Evolutionary conservation across 495 filamentous ascomycete species (phyloP), one percentile per base, ranked within the genome.

Genomic region (Penicillium turbatum): DNA sequence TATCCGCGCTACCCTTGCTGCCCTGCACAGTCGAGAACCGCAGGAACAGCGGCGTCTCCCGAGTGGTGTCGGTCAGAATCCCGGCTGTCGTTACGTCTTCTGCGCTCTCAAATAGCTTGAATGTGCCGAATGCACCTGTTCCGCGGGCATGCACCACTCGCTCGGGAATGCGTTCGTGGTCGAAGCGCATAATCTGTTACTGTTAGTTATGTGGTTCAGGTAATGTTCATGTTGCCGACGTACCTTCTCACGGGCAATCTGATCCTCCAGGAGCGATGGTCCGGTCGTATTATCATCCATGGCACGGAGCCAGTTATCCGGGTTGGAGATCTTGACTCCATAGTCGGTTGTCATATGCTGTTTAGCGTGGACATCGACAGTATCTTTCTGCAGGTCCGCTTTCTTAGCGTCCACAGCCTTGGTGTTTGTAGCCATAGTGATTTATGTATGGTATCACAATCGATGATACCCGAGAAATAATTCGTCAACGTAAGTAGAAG

Each of bases 101-200:
- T 36, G 83, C 82, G 57, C 83, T 85, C 68, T 92, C 78, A 51
- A 79, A 77, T 2, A 95, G 71, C 48, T 76, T 86, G 74, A 95
- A 95, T 27, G 80, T 89, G 11, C 91, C 91, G 60, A 93, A 95
- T 15, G 91, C 90, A 34, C 84, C 91, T 12, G 81, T 73, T 17
- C 90, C 91, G 30, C 90, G 86, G 26, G 91, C 91, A 63, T 96
- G 91, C 5, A 96, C 89, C 12, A 95, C 90, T 46, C 91, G 79
- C 70, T 95, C 90, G 3, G 90, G 90, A 47, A 93, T 92, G 47
- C 90, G 81, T 67, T 95, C 89, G 57, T 93, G 89, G 61, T 93
- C 89, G 63, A 95, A 92, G 52, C 83, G 80, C 64, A 83, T 81
- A 40, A 90, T 88, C 87, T 90, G 40, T 12, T 30, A 21, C 5